These are phyloP conservation scores for Arxiozyma bovina DNA, from an alignment of 1,139 yeast species.

Conservation along the genomic window DNA sequence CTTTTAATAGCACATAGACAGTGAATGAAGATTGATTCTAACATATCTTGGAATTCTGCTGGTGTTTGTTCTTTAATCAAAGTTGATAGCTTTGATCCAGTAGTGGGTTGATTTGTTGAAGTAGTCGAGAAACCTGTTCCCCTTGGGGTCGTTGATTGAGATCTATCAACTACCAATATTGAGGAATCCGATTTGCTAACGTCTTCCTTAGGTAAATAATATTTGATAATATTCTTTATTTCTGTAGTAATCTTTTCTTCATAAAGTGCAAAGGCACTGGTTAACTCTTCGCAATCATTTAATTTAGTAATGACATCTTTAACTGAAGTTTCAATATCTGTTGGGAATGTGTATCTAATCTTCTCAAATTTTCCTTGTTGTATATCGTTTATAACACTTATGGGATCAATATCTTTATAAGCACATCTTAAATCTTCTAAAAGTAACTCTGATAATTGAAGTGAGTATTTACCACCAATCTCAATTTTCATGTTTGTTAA, in stretches of 20 bases:
- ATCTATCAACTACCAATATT: constrained; percentile 6
- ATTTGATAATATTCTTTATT: constrained; percentile 62
- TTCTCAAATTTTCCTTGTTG: constrained; percentile 24
- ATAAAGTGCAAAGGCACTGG: constrained; percentile 55
- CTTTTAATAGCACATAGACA: constrained; percentile 68
- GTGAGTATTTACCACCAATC: constrained; percentile 62
- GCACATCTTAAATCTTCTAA: constrained; percentile 54
- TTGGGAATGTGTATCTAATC: constrained; percentile 16
- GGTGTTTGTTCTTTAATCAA: constrained; percentile 59
- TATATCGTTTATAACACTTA: constrained; percentile 48
- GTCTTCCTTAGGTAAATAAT: constrained; percentile 43
- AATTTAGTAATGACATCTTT: constrained; percentile 45
- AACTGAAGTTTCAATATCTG: constrained; percentile 31
- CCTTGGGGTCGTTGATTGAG: constrained; percentile 2
- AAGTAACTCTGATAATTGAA: constrained; percentile 46
- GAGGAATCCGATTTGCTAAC: not conserved
- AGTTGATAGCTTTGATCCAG: constrained; percentile 40
- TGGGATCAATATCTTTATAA: constrained; percentile 40
- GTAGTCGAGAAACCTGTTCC: constrained; percentile 1
- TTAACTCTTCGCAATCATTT: constrained; percentile 53
- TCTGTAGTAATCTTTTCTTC: constrained; percentile 62
- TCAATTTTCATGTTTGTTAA: constrained; percentile 43
- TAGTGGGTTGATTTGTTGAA: constrained; percentile 5
- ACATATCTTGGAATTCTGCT: constrained; percentile 64
- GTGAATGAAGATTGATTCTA: constrained; percentile 50